Evolutionary conservation across 495 filamentous ascomycete species (phyloP).

Genomic region (Neurospora sp.): DNA sequence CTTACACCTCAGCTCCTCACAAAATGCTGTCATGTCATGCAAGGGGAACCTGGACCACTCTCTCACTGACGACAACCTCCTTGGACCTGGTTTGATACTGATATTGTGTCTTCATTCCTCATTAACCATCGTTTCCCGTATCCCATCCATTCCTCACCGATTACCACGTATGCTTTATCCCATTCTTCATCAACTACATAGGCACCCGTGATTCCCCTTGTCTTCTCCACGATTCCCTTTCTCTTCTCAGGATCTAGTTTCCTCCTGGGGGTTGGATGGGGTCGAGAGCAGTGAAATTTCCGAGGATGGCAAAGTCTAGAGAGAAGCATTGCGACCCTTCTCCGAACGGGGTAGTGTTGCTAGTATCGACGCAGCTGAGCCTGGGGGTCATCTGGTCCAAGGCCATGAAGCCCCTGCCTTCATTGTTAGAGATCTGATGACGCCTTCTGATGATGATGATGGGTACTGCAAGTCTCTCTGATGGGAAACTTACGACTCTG

Average conservation of each 20-base stretch:
- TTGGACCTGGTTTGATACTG: not conserved
- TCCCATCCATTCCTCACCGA: not conserved
- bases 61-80: not conserved
- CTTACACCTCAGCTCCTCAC: not conserved
- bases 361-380: conserved; percentile 9
- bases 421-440: not conserved
- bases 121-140: not conserved
- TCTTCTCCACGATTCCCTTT: not conserved
- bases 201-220: not conserved
- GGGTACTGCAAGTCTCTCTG: not conserved
- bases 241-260: not conserved
- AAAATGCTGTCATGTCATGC: not conserved
- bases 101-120: not conserved
- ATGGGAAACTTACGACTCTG: conserved; percentile 6
- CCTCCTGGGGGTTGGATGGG: not conserved
- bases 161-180: not conserved
- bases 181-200: not conserved
- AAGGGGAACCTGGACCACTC: not conserved
- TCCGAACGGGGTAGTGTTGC: conserved; percentile 3
- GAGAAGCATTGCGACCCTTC: conserved; percentile 8
- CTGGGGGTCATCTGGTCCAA: conserved; percentile 7
- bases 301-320: not conserved
- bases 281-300: conserved; percentile 14
- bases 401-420: conserved; percentile 9
- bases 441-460: not conserved